Base-by-base conservation (phyloP, 441 rosid genomes). In the Eruca vesicaria region DNA sequence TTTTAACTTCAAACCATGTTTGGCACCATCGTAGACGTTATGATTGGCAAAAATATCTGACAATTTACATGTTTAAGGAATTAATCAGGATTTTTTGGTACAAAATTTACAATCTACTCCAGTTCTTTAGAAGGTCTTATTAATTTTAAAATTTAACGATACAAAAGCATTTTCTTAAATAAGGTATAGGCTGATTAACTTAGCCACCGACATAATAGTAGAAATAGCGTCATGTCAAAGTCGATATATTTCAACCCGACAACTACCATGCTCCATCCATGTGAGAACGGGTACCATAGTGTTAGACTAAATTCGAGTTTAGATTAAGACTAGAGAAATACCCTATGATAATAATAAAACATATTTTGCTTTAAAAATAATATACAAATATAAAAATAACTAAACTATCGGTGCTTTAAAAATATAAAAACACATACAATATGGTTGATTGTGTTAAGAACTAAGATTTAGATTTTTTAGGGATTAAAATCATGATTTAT, bases 181-280 rank as follows among this genome's bases (percentile, higher is more conserved):
- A 48, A 61, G 6, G n/a, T 48, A 20, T 45, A 20, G 8, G 20
- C 56, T 53, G 41, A 18, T 57, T 36, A 23, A 41, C 16, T 7
- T 18, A 73, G 26, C 18, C 71, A 70, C 71, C 71, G 75, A 76
- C 71, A 76, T 56, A 56, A 55, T 63, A 16, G 69, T 52, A 31
- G 66, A 76, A 20, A 55, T 63, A 33, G 31, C 20, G 60, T 69
- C 71, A 76, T 69, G 60, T 76, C 60, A 69, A 50, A 68, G 55
- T 60, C 62, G 16, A 55, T 45, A 67, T 21, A 31, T 55, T 11
- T 16, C 19, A 50, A 50, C 53, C 53, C 16, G 20, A 48, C 29
- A 53, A 56, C 66, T 64, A 75, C 65, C 57, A 38, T 57, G 60
- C 66, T 43, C 28, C 75, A 63, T 70, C 55, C 79, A 76, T 64